Evolutionary conservation across 768 basidiomycete genomes (phyloP).

Genomic region (Tulasnella sp.): DNA sequence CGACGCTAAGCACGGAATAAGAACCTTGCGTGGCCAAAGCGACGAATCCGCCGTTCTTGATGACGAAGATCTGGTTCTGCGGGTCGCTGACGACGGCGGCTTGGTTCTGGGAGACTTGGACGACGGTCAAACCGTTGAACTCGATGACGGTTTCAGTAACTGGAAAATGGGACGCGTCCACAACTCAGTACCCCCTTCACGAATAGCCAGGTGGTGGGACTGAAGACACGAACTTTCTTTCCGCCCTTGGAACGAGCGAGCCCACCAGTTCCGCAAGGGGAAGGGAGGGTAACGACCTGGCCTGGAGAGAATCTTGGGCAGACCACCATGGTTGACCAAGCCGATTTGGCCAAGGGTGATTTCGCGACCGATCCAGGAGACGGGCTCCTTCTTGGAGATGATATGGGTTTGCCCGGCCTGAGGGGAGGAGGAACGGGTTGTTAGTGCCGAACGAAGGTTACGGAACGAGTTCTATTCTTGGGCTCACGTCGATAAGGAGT

Average conservation of each 20-base stretch:
- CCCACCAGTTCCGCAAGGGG: conserved; percentile 82
- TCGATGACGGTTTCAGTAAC: conserved; percentile 80
- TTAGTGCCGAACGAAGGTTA: background rate
- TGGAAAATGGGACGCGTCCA: conserved; percentile 35
- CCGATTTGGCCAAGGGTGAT: conserved; percentile 69
- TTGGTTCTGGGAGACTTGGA: conserved; percentile 83
- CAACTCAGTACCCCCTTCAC: background rate
- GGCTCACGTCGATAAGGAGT: conserved; percentile 53
- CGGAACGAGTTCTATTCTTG: background rate
- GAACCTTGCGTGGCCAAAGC: conserved; percentile 73
- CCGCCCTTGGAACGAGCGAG: conserved; percentile 65
- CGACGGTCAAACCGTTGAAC: conserved; percentile 75
- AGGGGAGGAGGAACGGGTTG: conserved; percentile 1
- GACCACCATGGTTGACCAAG: conserved; percentile 67
- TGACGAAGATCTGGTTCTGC: conserved; percentile 68
- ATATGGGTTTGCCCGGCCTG: conserved; percentile 58
- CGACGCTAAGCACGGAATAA: conserved; percentile 72
- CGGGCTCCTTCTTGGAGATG: conserved; percentile 65
- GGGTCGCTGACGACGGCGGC: conserved; percentile 35
- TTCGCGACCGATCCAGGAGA: conserved; percentile 67
- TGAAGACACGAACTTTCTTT: conserved; percentile 55
- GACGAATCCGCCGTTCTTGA: conserved; percentile 50
- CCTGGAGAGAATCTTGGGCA: conserved; percentile 67
- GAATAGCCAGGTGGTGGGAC: no score
- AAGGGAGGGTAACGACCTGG: conserved; percentile 76